These are phyloP conservation scores for Psophocarpus tetragonolobus DNA, from an alignment of 306 rosid species.

Conservation along the genomic window DNA sequence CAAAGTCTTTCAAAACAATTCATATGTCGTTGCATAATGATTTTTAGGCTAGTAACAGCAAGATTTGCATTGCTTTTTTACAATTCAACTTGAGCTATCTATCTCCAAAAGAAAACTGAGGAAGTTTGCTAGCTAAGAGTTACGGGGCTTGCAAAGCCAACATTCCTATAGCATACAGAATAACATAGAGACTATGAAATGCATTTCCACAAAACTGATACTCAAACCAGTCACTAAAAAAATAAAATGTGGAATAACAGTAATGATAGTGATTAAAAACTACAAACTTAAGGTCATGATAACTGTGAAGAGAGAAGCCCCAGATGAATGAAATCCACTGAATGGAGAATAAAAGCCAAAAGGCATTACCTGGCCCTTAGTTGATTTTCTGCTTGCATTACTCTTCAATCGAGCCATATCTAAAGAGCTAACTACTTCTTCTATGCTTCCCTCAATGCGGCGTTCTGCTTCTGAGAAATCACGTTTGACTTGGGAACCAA, in stretches of 20 bases:
- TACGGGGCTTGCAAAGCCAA: neutral
- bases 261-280: neutral
- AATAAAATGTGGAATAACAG: neutral
- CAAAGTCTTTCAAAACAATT: neutral
- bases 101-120: neutral
- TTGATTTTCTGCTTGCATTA: too few relatives aligned
- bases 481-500: neutral
- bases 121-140: neutral
- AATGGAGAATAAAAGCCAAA: neutral
- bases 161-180: neutral
- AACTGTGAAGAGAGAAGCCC: too few relatives aligned
- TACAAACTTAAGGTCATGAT: too few relatives aligned
- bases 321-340: too few relatives aligned
- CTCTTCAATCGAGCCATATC: neutral
- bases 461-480: neutral
- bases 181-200: neutral
- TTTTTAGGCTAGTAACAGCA: neutral
- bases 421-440: neutral
- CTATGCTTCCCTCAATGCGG: neutral
- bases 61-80: neutral
- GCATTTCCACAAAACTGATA: neutral
- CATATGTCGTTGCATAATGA: neutral
- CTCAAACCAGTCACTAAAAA: neutral
- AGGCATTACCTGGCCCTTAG: neutral
- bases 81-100: neutral